phyloP scores from a whole-genome alignment of 2,329 filamentous ascomycete genomes.

The Claviceps spartinae region DNA sequence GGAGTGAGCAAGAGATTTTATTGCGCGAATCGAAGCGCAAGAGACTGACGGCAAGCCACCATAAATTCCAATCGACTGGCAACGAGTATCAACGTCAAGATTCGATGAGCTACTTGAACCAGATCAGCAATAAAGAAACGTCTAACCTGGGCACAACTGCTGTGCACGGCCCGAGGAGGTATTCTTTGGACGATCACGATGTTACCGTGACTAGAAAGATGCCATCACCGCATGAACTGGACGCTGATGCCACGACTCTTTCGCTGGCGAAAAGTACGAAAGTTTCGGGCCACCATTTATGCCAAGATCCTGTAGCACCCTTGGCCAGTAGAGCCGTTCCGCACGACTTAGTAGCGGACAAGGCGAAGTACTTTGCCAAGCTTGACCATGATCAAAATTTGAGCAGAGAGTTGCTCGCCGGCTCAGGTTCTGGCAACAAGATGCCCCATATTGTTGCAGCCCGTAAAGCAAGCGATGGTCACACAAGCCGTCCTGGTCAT shows the following conservation, averaged over 20 bases:
- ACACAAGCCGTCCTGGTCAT: neutral
- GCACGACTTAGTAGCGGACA: slow-evolving; percentile 4
- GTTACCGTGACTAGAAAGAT: neutral
- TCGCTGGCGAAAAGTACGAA: neutral
- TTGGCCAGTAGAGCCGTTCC: neutral
- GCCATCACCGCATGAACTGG: slow-evolving; percentile 5
- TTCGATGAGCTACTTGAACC: slow-evolving; percentile 12
- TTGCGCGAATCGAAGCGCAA: slow-evolving; percentile 14
- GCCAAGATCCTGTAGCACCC: slow-evolving; percentile 3
- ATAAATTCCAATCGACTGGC: neutral
- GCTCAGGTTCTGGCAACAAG: neutral
- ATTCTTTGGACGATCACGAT: slow-evolving; percentile 7
- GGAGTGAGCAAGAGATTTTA: slow-evolving; percentile 20
- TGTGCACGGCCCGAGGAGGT: neutral
- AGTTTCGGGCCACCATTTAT: slow-evolving; percentile 5
- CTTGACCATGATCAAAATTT: slow-evolving; percentile 3
- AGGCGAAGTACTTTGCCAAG: neutral
- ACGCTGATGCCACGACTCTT: slow-evolving; percentile 2
- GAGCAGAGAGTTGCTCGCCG: slow-evolving; percentile 2
- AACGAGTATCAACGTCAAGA: slow-evolving; percentile 11
- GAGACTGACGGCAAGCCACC: slow-evolving; percentile 5
- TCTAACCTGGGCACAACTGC: neutral
- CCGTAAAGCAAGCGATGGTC: neutral
- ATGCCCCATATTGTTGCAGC: slow-evolving; percentile 4
- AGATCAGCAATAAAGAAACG: neutral